These are phyloP conservation scores for Chlorella sp. DNA, from an alignment of 139 green algal genomes.

Conservation along the genomic window DNA sequence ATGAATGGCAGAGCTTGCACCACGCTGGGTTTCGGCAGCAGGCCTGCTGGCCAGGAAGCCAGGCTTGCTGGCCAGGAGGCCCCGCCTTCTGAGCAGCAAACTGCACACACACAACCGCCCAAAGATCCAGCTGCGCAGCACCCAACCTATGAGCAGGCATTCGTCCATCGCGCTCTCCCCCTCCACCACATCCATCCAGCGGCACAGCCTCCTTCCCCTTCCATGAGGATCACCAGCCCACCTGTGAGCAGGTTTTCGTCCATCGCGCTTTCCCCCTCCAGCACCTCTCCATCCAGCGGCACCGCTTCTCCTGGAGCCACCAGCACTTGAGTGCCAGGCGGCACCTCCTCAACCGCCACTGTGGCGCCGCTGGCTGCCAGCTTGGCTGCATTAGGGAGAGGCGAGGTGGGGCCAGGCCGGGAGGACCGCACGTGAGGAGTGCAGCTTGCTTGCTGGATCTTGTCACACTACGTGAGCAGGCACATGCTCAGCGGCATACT, in stretches of 20 bases:
- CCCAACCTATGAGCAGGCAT: neutral
- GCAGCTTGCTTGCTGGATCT: no score
- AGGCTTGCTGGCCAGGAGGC: neutral
- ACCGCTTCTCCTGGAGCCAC: conserved; percentile 73
- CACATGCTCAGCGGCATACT: no score
- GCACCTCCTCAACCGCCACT: conserved; percentile 22
- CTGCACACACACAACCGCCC: no score
- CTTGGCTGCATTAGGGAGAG: conserved; percentile 4
- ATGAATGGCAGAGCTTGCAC: neutral
- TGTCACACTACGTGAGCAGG: no score
- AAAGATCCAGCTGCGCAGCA: no score
- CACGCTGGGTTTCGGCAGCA: no score
- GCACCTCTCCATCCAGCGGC: conserved; percentile 78
- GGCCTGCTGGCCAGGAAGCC: neutral
- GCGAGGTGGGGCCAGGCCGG: neutral
- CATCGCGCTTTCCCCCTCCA: conserved; percentile 57
- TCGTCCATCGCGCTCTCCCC: neutral
- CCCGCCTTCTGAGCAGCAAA: no score
- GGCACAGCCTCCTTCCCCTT: neutral
- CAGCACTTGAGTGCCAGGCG: conserved; percentile 49
- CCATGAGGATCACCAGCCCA: conserved; percentile 27
- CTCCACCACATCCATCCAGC: neutral
- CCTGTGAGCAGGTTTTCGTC: conserved; percentile 87
- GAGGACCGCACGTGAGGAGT: neutral
- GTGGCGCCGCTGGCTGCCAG: conserved; percentile 36